Evolutionary conservation across 345 rosid species (phyloP).

Genomic region (Salix suchowensis): DNA sequence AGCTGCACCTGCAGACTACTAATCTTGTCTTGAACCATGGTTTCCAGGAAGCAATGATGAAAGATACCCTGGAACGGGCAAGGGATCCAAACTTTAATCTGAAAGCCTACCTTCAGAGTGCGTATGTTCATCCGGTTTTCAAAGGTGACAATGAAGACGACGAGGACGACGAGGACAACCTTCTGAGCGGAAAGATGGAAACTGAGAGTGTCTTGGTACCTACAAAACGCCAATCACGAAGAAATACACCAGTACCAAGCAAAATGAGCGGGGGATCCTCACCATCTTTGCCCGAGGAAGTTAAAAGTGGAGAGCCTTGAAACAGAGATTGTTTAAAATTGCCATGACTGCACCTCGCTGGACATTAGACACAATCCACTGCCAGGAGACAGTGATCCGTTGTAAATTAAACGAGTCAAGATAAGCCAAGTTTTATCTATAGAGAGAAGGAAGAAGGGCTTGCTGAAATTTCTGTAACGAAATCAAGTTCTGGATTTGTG

Average conservation of each 20-base stretch:
- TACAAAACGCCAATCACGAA: conserved; percentile 48
- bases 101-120: conserved; percentile 68
- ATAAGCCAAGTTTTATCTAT: not conserved
- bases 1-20: not conserved
- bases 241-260: conserved; percentile 42
- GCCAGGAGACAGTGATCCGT: not conserved
- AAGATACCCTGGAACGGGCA: conserved; percentile 77
- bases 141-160: conserved; percentile 27
- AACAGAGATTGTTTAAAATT: not conserved
- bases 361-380: not conserved
- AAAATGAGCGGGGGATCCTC: conserved; percentile 32
- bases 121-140: conserved; percentile 80
- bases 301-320: conserved; percentile 7
- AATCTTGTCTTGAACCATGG: not conserved
- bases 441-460: not conserved
- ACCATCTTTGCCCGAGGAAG: conserved; percentile 24
- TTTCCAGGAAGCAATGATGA: conserved; percentile 88
- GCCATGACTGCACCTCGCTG: not conserved
- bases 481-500: no score
- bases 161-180: conserved; percentile 19
- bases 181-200: conserved; percentile 30
- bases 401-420: conserved; percentile 13
- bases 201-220: conserved; percentile 59
- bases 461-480: not conserved
- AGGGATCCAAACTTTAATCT: conserved; percentile 70